A percentile compares a stretch with the other conserved stretches of the same genome.
phyloP scores from a whole-genome alignment of 805 yeast genomes.

The Starmerella bombicola region DNA sequence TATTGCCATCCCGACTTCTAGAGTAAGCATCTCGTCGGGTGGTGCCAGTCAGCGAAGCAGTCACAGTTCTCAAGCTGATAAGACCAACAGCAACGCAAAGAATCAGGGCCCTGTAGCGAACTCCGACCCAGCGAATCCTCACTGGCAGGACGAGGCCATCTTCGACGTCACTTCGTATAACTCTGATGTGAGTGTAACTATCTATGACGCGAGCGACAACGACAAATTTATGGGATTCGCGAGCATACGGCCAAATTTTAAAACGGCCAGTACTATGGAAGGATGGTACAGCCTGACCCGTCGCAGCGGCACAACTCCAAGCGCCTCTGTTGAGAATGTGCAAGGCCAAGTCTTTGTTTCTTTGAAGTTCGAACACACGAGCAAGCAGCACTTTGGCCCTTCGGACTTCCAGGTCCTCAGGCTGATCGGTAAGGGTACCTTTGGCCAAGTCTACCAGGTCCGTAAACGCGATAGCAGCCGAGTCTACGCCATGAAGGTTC shows the following conservation, averaged over 20 bases:
- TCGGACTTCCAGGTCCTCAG: slow-evolving; percentile 87
- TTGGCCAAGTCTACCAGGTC: slow-evolving; percentile 96
- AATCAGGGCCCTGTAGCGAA: not conserved
- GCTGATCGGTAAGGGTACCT: slow-evolving; percentile 88
- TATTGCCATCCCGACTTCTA: slow-evolving; percentile 30
- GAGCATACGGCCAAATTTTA: slow-evolving; percentile 32
- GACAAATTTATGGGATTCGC: slow-evolving; percentile 78
- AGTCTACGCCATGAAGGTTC: slow-evolving; percentile 94
- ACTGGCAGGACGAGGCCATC: slow-evolving; percentile 85
- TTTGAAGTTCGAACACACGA: slow-evolving; percentile 56
- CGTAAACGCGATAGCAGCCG: slow-evolving; percentile 78
- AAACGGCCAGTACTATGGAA: slow-evolving; percentile 31
- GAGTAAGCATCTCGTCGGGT: slow-evolving; percentile 11
- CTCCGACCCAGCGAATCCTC: slow-evolving; percentile 42
- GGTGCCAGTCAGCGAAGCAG: slow-evolving; percentile 9
- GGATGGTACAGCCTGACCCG: slow-evolving; percentile 67
- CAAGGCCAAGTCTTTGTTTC: slow-evolving; percentile 66
- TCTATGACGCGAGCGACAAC: slow-evolving; percentile 72
- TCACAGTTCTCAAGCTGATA: not conserved
- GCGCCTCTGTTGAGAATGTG: slow-evolving; percentile 28
- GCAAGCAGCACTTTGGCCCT: slow-evolving; percentile 69
- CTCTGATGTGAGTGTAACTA: slow-evolving; percentile 77
- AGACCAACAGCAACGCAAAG: not conserved
- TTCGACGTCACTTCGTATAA: slow-evolving; percentile 77
- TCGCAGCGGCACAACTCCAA: slow-evolving; percentile 52